Evolutionary conservation across 1,139 yeast genomes (phyloP), one percentile per base, ranked within the genome.

Genomic region (Geotrichum reessii): DNA sequence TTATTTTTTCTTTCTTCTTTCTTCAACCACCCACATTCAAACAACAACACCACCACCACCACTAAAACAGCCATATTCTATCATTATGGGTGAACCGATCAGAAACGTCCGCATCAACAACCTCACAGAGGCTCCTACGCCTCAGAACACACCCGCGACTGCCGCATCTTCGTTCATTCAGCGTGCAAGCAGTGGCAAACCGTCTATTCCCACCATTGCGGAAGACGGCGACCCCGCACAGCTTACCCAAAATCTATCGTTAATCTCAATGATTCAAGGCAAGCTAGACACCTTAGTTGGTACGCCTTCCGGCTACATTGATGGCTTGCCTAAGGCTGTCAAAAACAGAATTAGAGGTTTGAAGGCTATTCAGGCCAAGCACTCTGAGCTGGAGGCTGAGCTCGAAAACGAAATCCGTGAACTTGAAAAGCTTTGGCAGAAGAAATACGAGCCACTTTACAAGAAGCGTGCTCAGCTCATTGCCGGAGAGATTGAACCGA

Each of bases 91-190:
- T 61, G 89, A 82, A 74, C 89, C 88, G 55, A 85, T 84, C 71
- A 83, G 83, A 75, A 74, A 68, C 68, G 71, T 80, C 76, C 74
- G 84, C 70, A 75, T 83, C 65, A 86, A 86, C 70, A 90, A 88
- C 71, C 84, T 91, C 66, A 87, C 95, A 66, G 85, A 86, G 71
- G 99, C 99, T 4, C 99, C 99, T 55, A 93, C 99, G 1, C 99
- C 99, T 12, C 99, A 95, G 72, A 93, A 93, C 79, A 93, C 99
- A 1, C 99, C 99, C 25, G 88, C 98, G 3, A 86, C 96, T 33
- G 88, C 87, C 49, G 46, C 44, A 24, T 85, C 84, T 63, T 86
- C 93, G 55, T 91, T 84, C 73, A 79, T 84, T 81, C 74, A 81
- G 80, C 62, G 72, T 31, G 74, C 74, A 27, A 82, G 84, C 63